Conservation (phyloP, 257 asterid species). For the Scutellaria minor region DNA sequence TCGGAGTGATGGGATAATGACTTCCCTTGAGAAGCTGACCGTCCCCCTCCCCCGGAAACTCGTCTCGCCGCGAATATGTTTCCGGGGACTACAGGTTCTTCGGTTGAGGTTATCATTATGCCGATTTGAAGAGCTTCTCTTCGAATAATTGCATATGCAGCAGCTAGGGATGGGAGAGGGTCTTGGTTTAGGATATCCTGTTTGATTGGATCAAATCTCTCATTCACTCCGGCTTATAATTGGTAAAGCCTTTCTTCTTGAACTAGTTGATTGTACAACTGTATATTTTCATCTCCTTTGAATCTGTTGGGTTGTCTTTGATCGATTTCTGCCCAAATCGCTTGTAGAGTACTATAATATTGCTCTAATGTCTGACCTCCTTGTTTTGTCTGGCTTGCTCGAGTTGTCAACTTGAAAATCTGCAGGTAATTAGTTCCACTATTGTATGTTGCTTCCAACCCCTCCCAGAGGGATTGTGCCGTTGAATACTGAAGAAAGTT, state of each 20-base stretch:
- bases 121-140: neutral
- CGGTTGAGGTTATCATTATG: neutral
- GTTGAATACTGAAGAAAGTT: neutral
- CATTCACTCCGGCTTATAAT: too few relatives aligned
- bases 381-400: too few relatives aligned
- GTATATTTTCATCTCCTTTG: too few relatives aligned
- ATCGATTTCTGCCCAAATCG: neutral
- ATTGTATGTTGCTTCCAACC: neutral
- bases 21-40: neutral
- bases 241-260: neutral
- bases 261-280: neutral
- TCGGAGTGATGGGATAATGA: neutral
- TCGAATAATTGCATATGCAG: neutral
- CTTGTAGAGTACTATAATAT: neutral
- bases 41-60: neutral
- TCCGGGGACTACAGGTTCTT: neutral
- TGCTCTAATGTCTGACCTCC: too few relatives aligned
- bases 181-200: neutral
- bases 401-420: too few relatives aligned
- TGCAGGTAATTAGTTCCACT: neutral
- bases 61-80: neutral
- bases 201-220: too few relatives aligned
- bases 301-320: neutral
- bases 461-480: neutral
- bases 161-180: neutral